These are phyloP conservation scores for Colletotrichum sp. DNA, from an alignment of 2,329 filamentous ascomycete species.

Conservation along the genomic window DNA sequence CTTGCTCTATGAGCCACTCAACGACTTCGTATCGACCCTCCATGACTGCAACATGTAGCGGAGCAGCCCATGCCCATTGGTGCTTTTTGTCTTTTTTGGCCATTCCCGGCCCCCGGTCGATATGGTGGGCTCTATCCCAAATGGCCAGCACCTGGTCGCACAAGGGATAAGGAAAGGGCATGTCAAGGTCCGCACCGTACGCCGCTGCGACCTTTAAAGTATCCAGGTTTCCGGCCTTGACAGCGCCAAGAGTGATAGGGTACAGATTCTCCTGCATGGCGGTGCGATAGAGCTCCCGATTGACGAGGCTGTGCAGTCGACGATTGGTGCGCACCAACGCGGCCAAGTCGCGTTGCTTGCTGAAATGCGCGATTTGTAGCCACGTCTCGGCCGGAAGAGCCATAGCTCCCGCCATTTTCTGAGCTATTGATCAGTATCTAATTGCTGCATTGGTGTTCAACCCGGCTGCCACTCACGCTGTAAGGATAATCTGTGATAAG, in stretches of 20 bases:
- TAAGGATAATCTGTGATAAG: not conserved
- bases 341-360: not conserved
- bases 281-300: not conserved
- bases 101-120: not conserved
- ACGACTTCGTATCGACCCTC: not conserved
- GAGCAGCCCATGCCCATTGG: not conserved
- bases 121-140: not conserved
- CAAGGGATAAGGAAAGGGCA: not conserved
- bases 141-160: not conserved
- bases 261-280: not conserved
- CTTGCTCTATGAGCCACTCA: not conserved
- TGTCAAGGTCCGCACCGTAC: not conserved
- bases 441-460: fast-evolving
- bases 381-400: not conserved
- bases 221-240: fast-evolving
- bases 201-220: not conserved
- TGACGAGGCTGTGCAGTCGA: not conserved
- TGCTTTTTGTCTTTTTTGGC: not conserved
- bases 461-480: not conserved
- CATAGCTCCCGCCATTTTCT: not conserved
- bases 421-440: not conserved
- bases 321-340: not conserved
- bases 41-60: not conserved
- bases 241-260: not conserved
- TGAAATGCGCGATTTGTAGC: not conserved